Evolutionary conservation across 192 early-diverging fungal genomes (phyloP).

Genomic region (Linnemannia exigua): DNA sequence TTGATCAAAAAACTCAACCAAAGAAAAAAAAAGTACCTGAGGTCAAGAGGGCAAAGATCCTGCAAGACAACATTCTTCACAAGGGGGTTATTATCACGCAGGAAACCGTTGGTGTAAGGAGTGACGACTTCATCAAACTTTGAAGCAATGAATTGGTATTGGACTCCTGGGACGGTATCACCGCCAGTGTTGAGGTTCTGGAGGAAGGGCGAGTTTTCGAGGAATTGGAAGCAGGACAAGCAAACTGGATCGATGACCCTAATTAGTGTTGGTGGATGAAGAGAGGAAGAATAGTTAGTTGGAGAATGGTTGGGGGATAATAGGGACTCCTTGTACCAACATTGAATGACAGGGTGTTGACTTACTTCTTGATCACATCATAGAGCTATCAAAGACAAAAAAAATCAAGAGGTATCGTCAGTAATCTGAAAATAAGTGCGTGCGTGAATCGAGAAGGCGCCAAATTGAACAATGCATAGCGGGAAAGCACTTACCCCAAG

Average conservation of each 20-base stretch:
- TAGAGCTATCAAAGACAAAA: background rate
- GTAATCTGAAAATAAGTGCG: too few species aligned
- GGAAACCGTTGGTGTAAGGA: slow-evolving; percentile 15
- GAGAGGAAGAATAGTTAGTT: background rate
- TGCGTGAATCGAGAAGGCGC: background rate
- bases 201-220: slow-evolving; percentile 1
- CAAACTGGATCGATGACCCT: slow-evolving; percentile 11
- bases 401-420: too few species aligned
- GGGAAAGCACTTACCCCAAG: background rate
- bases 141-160: slow-evolving; percentile 15
- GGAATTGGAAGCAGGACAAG: background rate
- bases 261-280: background rate
- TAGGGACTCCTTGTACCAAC: too few species aligned
- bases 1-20: background rate
- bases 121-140: slow-evolving; percentile 12
- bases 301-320: too few species aligned
- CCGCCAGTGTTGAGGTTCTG: slow-evolving; percentile 5
- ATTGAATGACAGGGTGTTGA: background rate
- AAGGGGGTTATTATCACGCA: slow-evolving; percentile 5
- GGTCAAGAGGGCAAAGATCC: slow-evolving; percentile 9
- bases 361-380: slow-evolving; percentile 2
- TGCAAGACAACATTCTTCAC: slow-evolving; percentile 11
- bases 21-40: background rate
- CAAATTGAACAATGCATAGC: background rate
- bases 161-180: slow-evolving; percentile 19